Evolutionary conservation across 176 grass and related monocot genomes (phyloP).

Genomic region (Carex pumila): DNA sequence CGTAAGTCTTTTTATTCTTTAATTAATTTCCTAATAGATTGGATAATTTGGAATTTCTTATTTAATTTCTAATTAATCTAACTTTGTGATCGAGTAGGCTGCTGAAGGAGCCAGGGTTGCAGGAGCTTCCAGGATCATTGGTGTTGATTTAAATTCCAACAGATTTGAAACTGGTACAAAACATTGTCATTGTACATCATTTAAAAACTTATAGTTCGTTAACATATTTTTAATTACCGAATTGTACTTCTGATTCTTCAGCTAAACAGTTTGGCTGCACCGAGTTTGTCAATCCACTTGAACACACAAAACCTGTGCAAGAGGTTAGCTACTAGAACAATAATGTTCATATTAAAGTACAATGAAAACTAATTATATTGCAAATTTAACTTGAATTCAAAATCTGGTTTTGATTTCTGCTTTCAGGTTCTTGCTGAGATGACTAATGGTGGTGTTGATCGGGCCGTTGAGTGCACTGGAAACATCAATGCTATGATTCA

Average conservation of each 20-base stretch:
- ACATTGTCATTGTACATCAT: no score
- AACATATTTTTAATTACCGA: background rate
- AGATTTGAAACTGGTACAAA: conserved; percentile 54
- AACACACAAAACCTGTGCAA: conserved; percentile 59
- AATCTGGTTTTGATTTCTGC: background rate
- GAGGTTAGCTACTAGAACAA: conserved; percentile 30
- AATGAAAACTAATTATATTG: background rate
- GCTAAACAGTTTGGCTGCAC: conserved; percentile 83
- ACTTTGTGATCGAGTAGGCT: conserved; percentile 30
- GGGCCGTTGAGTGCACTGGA: conserved; percentile 66
- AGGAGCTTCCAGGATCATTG: conserved; percentile 38
- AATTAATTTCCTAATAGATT: background rate
- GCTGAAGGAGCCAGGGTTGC: conserved; percentile 53
- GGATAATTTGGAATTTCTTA: background rate
- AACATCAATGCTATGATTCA: conserved; percentile 79
- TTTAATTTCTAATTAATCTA: background rate
- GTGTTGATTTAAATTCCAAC: conserved; percentile 61
- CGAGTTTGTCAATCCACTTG: conserved; percentile 79
- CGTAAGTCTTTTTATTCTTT: conserved; percentile 28
- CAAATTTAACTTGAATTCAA: background rate
- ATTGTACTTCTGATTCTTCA: conserved; percentile 13
- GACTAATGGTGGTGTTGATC: conserved; percentile 72
- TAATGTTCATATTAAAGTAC: background rate
- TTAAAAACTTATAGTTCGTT: no score
- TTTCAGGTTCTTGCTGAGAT: conserved; percentile 70